Evolutionary conservation across 73 alveolate genomes (phyloP), one percentile per base, ranked within the genome.

Genomic region (Paramecium sexaurelia): DNA sequence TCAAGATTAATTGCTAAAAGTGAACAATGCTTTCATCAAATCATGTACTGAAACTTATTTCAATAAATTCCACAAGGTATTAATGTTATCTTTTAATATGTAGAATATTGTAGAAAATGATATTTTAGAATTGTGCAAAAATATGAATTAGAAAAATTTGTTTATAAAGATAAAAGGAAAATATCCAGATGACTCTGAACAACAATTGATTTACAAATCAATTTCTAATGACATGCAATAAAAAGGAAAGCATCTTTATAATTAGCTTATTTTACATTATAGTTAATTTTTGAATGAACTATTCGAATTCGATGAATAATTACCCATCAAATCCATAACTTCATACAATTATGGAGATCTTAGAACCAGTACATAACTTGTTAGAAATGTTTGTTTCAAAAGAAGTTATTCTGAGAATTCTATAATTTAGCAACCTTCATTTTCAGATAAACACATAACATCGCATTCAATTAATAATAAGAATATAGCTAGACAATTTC

Each of bases 261-360:
- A 71, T 71, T 22, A 71, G 29, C 32, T 71, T n/a, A 33, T 71
- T 8, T 33, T 35, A 9, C 86, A 71, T 71, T 71, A 71, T 71
- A 32, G 55, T 35, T 35, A 37, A 20, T 71, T 71, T 71, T 27
- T 71, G 35, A 71, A 33, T 37, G 57, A 71, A 24, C 86, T 71
- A 11, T 71, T 71, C 6, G 86, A 71, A 15, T 71, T 71, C 1
- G 26, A 71, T 19, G 56, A 35, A 15, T 5, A 20, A 36, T 5
- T 17, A 13, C 86, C 43, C 3, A 6, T 40, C 5, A 37, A 71
- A 71, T 33, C 86, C 4, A 71, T 35, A 37, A 33, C 86, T 27
- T 22, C 86, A 37, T 35, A 37, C 17, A 71, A 71, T 61, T 61
- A 61, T 29, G 83, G 86, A 37, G 86, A 71, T 71, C 66, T 37